These are phyloP conservation scores for Adiantum capillusveneris DNA, from an alignment of 75 land plant species.

Conservation along the genomic window DNA sequence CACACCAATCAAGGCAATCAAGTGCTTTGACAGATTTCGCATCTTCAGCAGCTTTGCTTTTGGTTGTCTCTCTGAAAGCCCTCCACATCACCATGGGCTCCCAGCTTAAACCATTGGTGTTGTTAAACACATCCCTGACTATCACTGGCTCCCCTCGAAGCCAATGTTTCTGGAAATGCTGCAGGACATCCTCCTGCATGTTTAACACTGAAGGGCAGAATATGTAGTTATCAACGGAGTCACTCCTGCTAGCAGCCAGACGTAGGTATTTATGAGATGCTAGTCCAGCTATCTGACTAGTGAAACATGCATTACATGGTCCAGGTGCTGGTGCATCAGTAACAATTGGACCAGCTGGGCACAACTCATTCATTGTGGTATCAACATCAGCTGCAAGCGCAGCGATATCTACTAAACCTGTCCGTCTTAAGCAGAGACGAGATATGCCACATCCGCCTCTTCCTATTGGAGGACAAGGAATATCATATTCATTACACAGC, in stretches of 20 bases:
- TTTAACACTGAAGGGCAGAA: slow-evolving; percentile 43
- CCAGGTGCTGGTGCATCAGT: background rate
- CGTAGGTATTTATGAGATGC: slow-evolving; percentile 17
- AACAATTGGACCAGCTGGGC: background rate
- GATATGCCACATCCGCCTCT: slow-evolving; percentile 18
- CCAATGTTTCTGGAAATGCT: slow-evolving; percentile 81
- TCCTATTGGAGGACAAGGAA: slow-evolving; percentile 20
- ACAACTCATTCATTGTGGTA: slow-evolving; percentile 25
- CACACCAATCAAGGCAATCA: slow-evolving; percentile 64
- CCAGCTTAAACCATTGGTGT: slow-evolving; percentile 53
- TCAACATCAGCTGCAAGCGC: slow-evolving; percentile 19
- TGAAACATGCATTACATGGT: background rate
- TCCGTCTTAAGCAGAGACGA: background rate
- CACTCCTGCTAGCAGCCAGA: slow-evolving; percentile 42
- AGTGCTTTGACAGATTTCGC: slow-evolving; percentile 29
- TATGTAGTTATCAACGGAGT: slow-evolving; percentile 44
- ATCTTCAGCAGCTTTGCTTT: slow-evolving; percentile 20
- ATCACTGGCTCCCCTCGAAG: slow-evolving; percentile 67
- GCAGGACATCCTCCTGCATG: slow-evolving; percentile 25
- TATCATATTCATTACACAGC: slow-evolving; percentile 15
- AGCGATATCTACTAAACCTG: background rate
- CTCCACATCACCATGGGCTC: slow-evolving; percentile 71
- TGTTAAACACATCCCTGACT: slow-evolving; percentile 46
- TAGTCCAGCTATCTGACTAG: slow-evolving; percentile 3
- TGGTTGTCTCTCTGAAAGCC: slow-evolving; percentile 40